phyloP scores from a whole-genome alignment of 768 basidiomycete species.

The Mycena galericulata region DNA sequence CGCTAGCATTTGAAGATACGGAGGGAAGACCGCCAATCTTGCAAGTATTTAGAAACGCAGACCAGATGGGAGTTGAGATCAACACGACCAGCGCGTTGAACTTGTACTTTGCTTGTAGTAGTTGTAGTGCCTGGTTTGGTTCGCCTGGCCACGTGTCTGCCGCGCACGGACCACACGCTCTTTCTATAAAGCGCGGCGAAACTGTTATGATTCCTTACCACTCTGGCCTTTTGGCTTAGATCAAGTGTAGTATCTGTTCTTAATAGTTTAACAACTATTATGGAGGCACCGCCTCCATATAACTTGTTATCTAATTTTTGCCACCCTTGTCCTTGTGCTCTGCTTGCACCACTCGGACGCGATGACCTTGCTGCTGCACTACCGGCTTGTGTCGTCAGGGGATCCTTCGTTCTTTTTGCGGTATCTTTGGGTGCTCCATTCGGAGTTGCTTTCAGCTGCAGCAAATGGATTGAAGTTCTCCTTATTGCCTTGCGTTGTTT shows the following conservation, averaged over 20 bases:
- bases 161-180: too few relatives aligned
- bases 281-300: constrained; percentile 62
- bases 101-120: too few relatives aligned
- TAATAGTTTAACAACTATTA: constrained; percentile 74
- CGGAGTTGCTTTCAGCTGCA: constrained; percentile 1
- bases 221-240: constrained; percentile 97
- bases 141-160: too few relatives aligned
- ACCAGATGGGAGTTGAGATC: too few relatives aligned
- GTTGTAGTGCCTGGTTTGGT: too few relatives aligned
- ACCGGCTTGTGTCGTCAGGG: constrained; percentile 74
- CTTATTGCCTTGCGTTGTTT: too few relatives aligned
- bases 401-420: constrained; percentile 53
- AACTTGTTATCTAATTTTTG: constrained; percentile 69
- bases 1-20: too few relatives aligned
- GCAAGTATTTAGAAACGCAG: too few relatives aligned
- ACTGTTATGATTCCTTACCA: constrained; percentile 73
- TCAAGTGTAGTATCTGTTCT: constrained; percentile 99
- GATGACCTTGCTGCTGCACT: constrained; percentile 71
- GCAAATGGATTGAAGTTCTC: constrained; percentile 21
- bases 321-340: constrained; percentile 65
- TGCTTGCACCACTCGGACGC: constrained; percentile 67
- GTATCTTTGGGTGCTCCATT: constrained; percentile 13
- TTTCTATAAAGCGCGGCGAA: too few relatives aligned
- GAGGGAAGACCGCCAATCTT: too few relatives aligned
- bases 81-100: too few relatives aligned